Base-by-base conservation (phyloP, 768 basidiomycete species). In the Mycena maculata region DNA sequence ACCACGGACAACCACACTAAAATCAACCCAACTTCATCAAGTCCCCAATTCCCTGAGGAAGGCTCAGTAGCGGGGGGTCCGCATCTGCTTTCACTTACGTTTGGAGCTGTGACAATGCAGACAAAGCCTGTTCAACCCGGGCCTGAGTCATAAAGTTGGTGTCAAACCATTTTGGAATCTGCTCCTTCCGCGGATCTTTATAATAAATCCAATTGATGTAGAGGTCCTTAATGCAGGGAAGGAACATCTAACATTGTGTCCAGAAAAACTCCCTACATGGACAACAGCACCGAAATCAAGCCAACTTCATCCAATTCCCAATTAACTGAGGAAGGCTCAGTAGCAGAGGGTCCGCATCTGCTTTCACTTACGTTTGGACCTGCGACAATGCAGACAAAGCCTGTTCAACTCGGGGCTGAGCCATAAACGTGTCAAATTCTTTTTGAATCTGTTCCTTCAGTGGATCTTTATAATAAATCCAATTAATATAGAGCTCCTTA, bases 41-140 rank as follows among this genome's bases (percentile, higher is more conserved):
- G 13, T 36, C 13, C 33, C 11, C 16, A 28, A 30, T n/a, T n/a
- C n/a, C 18, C 1, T 4, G 13, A 54, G 18, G 12, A 13, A 56
- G 54, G 38, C 54, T 56, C 23, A 20, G 54, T 57, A 16, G 54
- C 49, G 39, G 63, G 31, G 2, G 63, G 63, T 44, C 63, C 41
- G 41, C 47, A 52, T 41, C 55, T 52, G 27, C 54, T 27, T 39
- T 31, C 44, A 12, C 1, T 20, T 2, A 42, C 2, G 1, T 36
- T 6, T 36, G 33, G 33, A 7, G 6, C 18, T 20, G 16, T n/a
- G n/a, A n/a, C n/a, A n/a, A n/a, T 44, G 42, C 18, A 44, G 42
- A 44, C 8, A 20, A 18, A 18, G 42, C 42, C 42, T 44, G 42
- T 44, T 44, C 42, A 16, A 44, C 22, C n/a, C n/a, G 13, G 33